Base-by-base conservation (phyloP, 140 eudicot genomes). In the Anethum foeniculum region DNA sequence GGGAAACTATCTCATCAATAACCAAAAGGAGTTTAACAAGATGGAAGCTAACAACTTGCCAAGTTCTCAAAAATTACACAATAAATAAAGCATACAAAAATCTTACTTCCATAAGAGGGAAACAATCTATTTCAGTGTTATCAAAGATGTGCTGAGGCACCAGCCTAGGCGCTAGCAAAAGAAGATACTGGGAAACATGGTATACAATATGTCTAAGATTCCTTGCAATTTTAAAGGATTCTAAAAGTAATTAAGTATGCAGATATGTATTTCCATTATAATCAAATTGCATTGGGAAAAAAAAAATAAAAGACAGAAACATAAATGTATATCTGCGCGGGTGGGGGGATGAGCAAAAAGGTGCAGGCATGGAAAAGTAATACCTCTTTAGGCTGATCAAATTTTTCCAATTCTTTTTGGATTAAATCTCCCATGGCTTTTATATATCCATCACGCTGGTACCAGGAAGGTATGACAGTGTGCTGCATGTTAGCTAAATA, bases 381-480 rank as follows among this genome's bases (percentile, higher is more conserved):
- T 80, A 94, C 98, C 97, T 89, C 83, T 74, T 88, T 90, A 65
- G 97, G 96, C 46, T 64, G 36, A 73, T 89, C 92, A 82, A 94
- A 94, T 16, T 82, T 89, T 85, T n/a, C 72, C 60, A 94, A 81
- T 86, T 94, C 98, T 9, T 85, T 89, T 83, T 94, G 91, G 71
- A 94, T 94, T 87, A 94, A 88, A 84, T 87, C 83, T 32, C 94
- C 97, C 98, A 92, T 94, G 80, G 98, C 88, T 87, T 89, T 92
- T 32, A 89, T 92, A 77, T 94, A 94, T 71, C 98, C 98, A 87
- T 92, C 96, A 30, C 98, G 97, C 82, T 94, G 98, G 84, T 94
- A 94, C 98, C 98, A 94, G 79, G 98, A 94, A 62, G 98, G 98
- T 71, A 94, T 94, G 14, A 94, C 98, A 1, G 98, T 94, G 89